These are phyloP conservation scores for Auricularia sp. DNA, from an alignment of 768 basidiomycete genomes.

Conservation along the genomic window DNA sequence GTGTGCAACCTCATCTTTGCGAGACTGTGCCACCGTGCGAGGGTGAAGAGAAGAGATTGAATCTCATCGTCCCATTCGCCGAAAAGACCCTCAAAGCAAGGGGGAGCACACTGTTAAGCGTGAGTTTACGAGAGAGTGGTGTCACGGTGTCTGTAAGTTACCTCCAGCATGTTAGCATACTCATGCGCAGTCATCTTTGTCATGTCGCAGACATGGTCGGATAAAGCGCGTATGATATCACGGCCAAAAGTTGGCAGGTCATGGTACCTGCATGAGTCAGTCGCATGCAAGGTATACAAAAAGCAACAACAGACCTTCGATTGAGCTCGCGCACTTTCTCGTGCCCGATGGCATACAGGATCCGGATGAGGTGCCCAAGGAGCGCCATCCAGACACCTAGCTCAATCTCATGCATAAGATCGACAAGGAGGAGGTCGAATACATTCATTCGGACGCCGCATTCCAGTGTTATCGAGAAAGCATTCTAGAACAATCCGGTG, in stretches of 20 bases:
- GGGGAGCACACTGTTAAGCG: conserved; percentile 4
- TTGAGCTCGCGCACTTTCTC: conserved; percentile 16
- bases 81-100: conserved; percentile 30
- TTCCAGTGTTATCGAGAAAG: conserved; percentile 19
- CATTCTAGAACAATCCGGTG: conserved; percentile 19
- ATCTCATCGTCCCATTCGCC: conserved; percentile 15
- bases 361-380: conserved; percentile 26
- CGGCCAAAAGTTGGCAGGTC: conserved; percentile 2
- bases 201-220: conserved; percentile 1
- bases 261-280: conserved; percentile 1
- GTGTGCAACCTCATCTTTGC: conserved; percentile 9
- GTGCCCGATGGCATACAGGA: conserved; percentile 18
- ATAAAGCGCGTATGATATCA: conserved; percentile 5
- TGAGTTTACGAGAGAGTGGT: too few species aligned
- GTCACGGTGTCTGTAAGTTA: background rate
- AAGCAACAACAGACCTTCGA: background rate
- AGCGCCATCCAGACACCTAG: conserved; percentile 29
- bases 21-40: conserved; percentile 5
- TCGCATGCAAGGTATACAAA: too few species aligned
- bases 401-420: conserved; percentile 34
- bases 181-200: conserved; percentile 6
- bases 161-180: conserved; percentile 5
- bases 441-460: background rate
- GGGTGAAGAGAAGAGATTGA: background rate
- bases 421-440: conserved; percentile 17